Evolutionary conservation across 169 alveolate species (phyloP), one percentile per base, ranked within the genome.

Genomic region (Neospora caninum): DNA sequence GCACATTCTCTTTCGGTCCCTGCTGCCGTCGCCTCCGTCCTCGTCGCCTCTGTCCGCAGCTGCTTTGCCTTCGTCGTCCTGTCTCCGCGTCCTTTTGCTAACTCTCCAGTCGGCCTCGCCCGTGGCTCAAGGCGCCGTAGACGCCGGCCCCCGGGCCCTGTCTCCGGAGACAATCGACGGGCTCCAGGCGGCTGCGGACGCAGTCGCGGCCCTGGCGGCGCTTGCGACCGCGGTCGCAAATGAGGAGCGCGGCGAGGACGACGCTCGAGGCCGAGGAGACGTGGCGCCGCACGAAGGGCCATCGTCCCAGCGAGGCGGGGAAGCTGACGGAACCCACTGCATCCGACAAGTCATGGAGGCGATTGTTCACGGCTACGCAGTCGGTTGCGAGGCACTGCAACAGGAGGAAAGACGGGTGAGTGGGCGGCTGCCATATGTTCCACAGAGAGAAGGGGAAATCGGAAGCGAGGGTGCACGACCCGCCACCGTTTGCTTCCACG

Each of bases 131-230:
- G 18, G 34, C 88, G 92, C 73, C 82, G 95, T 82, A 38, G 92
- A 92, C 82, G 92, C 78, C 91, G 78, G 42, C 73, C 91, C 6
- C 64, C 91, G 34, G 84, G n/a, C 22, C 53, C 41, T 13, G 93
- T 84, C 42, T 41, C 49, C 53, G 88, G 78, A 9, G 84, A 38
- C 29, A 69, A 91, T 29, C 83, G 58, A 27, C 87, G 70, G 31
- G 70, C 86, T 49, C 43, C 87, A 38, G 78, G 91, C 36, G 70
- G 70, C 39, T 73, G 87, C 39, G 43, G 80, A 49, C n/a, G 92
- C 92, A 53, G 86, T 82, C 41, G 89, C 89, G 89, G 53, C 69
- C n/a, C 89, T 82, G 67, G 89, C 89, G 29, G 89, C 89, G 53
- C 41, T 82, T 18, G 89, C 89, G 34, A 36, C 36, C 69, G 54